Percentiles rank a stretch among this genome's conserved stretches.
Evolutionary conservation across 1,284 basidiomycete species (phyloP).

Genomic region (Fomes fomentarius): DNA sequence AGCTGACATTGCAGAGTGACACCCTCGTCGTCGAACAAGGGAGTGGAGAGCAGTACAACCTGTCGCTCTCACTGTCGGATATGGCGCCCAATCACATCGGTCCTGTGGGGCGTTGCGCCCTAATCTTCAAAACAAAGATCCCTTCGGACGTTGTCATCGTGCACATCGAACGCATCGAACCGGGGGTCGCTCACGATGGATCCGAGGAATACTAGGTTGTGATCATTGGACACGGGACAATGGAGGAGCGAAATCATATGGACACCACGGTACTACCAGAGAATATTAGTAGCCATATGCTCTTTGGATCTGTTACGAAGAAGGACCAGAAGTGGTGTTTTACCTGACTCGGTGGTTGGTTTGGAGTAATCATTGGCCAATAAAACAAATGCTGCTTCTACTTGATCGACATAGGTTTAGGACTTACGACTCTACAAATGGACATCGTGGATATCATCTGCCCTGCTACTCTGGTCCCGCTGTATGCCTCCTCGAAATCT

Average conservation of each 20-base stretch:
- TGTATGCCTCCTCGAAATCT: too few species aligned
- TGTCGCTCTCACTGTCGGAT: neutral
- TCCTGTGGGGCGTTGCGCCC: neutral
- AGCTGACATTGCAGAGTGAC: neutral
- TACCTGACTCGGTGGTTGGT: too few species aligned
- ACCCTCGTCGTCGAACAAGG: neutral
- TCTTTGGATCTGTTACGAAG: neutral
- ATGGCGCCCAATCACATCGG: neutral
- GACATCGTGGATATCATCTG: too few species aligned
- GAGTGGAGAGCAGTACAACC: neutral
- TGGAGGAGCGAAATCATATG: neutral
- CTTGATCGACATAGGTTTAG: too few species aligned
- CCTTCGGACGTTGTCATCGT: neutral
- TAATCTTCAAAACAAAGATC: neutral
- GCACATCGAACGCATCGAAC: neutral
- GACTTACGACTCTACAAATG: too few species aligned
- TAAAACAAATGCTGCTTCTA: too few species aligned
- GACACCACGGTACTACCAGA: neutral
- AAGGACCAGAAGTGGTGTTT: neutral
- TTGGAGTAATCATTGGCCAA: too few species aligned
- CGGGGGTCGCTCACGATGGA: neutral
- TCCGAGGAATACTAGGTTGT: neutral
- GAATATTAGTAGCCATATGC: neutral
- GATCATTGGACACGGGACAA: neutral
- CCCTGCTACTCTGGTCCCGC: too few species aligned